Evolutionary conservation across 2,329 filamentous ascomycete genomes (phyloP).

Genomic region (Aspergillus transmontanensis): DNA sequence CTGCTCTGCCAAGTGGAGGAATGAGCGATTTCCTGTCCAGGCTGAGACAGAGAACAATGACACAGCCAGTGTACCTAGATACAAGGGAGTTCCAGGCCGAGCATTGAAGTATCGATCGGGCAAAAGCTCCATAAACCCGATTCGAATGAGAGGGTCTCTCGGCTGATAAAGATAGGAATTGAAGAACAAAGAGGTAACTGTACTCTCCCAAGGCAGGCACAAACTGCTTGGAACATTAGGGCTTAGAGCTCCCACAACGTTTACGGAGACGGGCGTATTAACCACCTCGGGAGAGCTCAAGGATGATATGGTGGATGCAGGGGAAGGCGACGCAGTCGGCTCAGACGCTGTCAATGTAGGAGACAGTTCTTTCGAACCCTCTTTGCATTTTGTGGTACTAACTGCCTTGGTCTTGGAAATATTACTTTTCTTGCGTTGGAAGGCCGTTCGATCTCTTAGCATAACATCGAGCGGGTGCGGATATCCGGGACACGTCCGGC

Average conservation of each 20-base stretch:
- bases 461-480: constrained; percentile 32
- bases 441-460: constrained; percentile 27
- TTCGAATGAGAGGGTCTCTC: constrained; percentile 26
- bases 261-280: background rate
- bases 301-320: background rate
- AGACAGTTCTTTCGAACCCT: background rate
- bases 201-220: constrained; percentile 28
- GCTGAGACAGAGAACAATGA: constrained; percentile 33
- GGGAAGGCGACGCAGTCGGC: background rate
- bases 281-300: background rate
- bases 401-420: background rate
- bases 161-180: constrained; percentile 33
- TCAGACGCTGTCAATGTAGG: background rate
- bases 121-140: constrained; percentile 33
- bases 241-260: background rate
- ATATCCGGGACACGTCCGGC: constrained; percentile 32
- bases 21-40: constrained; percentile 29
- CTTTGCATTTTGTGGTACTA: background rate
- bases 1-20: constrained; percentile 25
- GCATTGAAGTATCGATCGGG: constrained; percentile 25
- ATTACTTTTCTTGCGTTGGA: constrained; percentile 19
- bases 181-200: constrained; percentile 31
- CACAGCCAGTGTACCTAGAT: constrained; percentile 28
- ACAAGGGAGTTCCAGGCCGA: constrained; percentile 23
- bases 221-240: constrained; percentile 18